Evolutionary conservation across 257 asterid species (phyloP).

Genomic region (Verbena officinalis): DNA sequence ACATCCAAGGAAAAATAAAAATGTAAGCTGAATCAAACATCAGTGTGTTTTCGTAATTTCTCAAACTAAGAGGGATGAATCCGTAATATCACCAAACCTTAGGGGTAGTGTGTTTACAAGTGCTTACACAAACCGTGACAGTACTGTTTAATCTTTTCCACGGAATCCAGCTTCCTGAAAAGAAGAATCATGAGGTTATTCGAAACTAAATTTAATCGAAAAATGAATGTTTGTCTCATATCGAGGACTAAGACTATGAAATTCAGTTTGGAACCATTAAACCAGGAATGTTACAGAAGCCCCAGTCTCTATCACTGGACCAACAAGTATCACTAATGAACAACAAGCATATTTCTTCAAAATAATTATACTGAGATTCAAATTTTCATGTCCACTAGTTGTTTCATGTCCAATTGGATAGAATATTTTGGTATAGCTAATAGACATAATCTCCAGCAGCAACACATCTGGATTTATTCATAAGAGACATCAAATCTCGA

Average conservation of each 20-base stretch:
- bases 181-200: neutral
- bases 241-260: neutral
- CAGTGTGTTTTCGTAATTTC: no score
- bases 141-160: neutral
- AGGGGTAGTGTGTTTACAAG: no score
- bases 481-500: no score
- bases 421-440: conserved; percentile 29
- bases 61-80: no score
- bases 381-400: conserved; percentile 31
- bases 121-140: no score
- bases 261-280: neutral
- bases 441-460: conserved; percentile 26
- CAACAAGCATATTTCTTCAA: conserved; percentile 25
- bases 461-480: no score
- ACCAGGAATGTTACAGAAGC: neutral
- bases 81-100: no score
- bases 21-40: no score
- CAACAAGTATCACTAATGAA: conserved; percentile 22
- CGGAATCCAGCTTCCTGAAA: conserved; percentile 6
- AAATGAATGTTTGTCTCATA: neutral
- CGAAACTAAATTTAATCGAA: no score
- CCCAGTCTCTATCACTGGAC: conserved; percentile 22
- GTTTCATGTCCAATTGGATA: conserved; percentile 26
- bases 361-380: conserved; percentile 3
- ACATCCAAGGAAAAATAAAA: no score